Percentiles rank a stretch among this genome's conserved stretches.
Conservation (phyloP, 2,329 filamentous ascomycete species). For the Venturia carpophila region DNA sequence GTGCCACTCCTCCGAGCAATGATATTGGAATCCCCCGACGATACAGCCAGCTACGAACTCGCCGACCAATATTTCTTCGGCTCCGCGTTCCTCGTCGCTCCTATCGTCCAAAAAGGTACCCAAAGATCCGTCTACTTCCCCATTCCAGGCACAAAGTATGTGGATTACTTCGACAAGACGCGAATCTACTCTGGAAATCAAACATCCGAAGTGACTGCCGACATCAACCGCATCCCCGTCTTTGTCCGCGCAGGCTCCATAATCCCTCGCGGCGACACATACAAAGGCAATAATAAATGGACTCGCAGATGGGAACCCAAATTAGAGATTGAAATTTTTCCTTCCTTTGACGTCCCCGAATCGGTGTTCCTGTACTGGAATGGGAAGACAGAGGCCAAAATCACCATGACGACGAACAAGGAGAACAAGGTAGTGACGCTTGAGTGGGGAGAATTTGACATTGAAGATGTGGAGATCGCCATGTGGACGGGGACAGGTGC, state of each 20-base stretch:
- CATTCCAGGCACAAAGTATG: slow-evolving; percentile 23
- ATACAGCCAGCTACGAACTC: slow-evolving; percentile 24
- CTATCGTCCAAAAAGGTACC: slow-evolving; percentile 27
- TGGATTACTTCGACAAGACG: slow-evolving; percentile 31
- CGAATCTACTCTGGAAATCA: slow-evolving; percentile 24
- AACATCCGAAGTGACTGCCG: slow-evolving; percentile 21
- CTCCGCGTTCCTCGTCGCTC: slow-evolving; percentile 29
- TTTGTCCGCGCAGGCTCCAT: slow-evolving; percentile 31
- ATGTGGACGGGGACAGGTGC: background rate
- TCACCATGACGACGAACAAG: slow-evolving; percentile 9
- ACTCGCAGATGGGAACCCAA: slow-evolving; percentile 27
- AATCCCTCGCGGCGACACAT: slow-evolving; percentile 29
- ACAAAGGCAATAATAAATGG: slow-evolving; percentile 31
- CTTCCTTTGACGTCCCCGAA: slow-evolving; percentile 25
- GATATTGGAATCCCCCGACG: slow-evolving; percentile 29
- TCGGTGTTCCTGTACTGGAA: slow-evolving; percentile 26
- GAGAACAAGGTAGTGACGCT: background rate
- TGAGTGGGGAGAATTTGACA: background rate
- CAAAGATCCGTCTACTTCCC: slow-evolving; percentile 30
- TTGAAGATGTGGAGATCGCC: background rate
- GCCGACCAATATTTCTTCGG: slow-evolving; percentile 32
- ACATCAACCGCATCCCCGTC: slow-evolving; percentile 26
- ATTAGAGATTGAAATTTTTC: slow-evolving; percentile 29
- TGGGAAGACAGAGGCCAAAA: slow-evolving; percentile 21
- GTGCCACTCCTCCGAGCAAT: slow-evolving; percentile 31